Conservation (phyloP, 805 yeast genomes). For the Sugiyamaella boreocaroliniensis region DNA sequence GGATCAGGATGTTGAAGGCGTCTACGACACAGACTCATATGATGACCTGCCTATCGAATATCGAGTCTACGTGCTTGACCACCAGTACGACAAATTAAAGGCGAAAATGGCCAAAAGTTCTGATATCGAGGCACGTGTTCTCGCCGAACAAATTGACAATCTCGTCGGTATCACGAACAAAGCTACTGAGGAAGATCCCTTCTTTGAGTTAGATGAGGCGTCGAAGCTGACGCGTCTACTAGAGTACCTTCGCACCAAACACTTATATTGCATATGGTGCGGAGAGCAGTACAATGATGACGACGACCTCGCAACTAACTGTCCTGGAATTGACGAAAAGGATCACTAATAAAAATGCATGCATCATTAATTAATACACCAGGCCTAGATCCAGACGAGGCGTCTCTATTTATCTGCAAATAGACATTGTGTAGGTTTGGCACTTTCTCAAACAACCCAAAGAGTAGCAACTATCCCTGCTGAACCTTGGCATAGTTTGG, state of each 20-base stretch:
- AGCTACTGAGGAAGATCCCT: conserved; percentile 29
- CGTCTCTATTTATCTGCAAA: not conserved
- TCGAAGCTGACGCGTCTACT: conserved; percentile 32
- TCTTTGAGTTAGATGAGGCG: conserved; percentile 23
- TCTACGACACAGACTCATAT: conserved; percentile 1
- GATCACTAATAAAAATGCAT: conserved; percentile 33
- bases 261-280: conserved; percentile 46
- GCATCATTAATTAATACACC: not conserved
- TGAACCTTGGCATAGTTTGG: conserved; percentile 97
- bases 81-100: not conserved
- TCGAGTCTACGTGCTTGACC: conserved; percentile 7
- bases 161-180: not conserved
- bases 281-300: conserved; percentile 36
- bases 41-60: conserved; percentile 20
- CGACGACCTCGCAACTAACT: conserved; percentile 36
- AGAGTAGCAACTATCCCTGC: conserved; percentile 46
- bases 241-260: conserved; percentile 35
- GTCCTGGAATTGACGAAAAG: conserved; percentile 45
- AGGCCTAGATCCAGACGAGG: not conserved
- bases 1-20: conserved; percentile 3
- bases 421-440: not conserved
- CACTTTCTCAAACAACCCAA: no score
- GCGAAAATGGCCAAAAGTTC: not conserved
- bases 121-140: not conserved
- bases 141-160: not conserved